These are phyloP conservation scores for Begonia masoniana DNA, from an alignment of 306 rosid genomes.

Conservation along the genomic window DNA sequence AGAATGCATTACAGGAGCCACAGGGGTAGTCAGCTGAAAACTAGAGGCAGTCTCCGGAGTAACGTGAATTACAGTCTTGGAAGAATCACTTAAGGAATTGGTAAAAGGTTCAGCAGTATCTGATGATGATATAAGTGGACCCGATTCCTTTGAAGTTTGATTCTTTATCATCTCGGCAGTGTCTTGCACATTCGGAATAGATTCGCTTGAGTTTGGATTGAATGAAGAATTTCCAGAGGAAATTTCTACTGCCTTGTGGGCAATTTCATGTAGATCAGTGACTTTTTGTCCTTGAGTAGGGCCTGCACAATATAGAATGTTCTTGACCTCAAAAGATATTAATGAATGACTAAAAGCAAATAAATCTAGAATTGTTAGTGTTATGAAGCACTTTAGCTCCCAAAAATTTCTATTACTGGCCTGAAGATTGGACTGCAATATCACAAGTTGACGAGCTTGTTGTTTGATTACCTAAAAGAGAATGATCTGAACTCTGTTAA, in stretches of 20 bases:
- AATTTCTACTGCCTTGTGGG: constrained; percentile 19
- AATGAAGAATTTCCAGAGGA: constrained; percentile 20
- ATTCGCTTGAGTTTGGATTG: constrained; percentile 17
- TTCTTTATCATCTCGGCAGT: constrained; percentile 19
- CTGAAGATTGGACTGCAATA: constrained; percentile 18
- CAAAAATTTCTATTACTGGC: constrained; percentile 20
- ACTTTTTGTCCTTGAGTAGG: constrained; percentile 22
- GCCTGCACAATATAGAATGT: constrained; percentile 35
- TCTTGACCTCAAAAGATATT: constrained; percentile 6
- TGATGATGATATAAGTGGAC: constrained; percentile 22
- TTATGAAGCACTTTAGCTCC: background rate
- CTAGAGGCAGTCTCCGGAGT: constrained; percentile 25
- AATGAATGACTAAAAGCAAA: constrained; percentile 1
- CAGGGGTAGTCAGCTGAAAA: constrained; percentile 21
- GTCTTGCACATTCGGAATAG: constrained; percentile 18
- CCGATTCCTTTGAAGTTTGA: constrained; percentile 20
- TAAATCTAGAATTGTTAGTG: background rate
- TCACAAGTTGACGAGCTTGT: constrained; percentile 27
- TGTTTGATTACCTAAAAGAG: constrained; percentile 25
- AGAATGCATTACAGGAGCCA: constrained; percentile 27
- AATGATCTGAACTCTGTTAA: constrained; percentile 21
- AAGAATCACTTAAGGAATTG: constrained; percentile 21
- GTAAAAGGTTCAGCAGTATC: constrained; percentile 24
- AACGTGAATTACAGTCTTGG: constrained; percentile 21
- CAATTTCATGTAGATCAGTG: constrained; percentile 19